Evolutionary conservation across 2,329 filamentous ascomycete genomes (phyloP).

Genomic region (Pseudodiploospora longispora): DNA sequence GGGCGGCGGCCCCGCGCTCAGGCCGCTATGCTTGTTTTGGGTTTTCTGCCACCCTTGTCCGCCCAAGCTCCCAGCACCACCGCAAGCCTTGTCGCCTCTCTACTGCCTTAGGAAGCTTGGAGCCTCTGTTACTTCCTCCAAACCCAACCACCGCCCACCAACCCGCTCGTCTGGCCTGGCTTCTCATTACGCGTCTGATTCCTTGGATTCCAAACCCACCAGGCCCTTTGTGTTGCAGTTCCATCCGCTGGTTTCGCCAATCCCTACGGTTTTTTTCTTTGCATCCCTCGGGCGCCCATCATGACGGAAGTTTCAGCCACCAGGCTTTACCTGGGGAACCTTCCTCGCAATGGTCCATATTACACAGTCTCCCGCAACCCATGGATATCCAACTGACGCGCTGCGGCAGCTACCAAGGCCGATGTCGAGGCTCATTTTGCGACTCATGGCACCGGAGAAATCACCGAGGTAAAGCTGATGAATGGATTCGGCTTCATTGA

Average conservation of each 20-base stretch:
- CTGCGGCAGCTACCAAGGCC: slow-evolving; percentile 77
- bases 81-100: slow-evolving; percentile 4
- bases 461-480: slow-evolving; percentile 99
- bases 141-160: not conserved
- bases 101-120: not conserved
- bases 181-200: not conserved
- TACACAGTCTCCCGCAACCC: slow-evolving; percentile 17
- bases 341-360: slow-evolving; percentile 80
- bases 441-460: slow-evolving; percentile 92
- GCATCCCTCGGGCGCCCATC: slow-evolving; percentile 24
- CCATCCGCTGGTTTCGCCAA: too few relatives aligned
- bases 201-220: not conserved
- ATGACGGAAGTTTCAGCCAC: slow-evolving; percentile 91
- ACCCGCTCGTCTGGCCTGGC: not conserved
- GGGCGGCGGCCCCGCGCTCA: not conserved
- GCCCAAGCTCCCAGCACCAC: slow-evolving; percentile 21
- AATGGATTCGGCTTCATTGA: slow-evolving; percentile 99
- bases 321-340: slow-evolving; percentile 93
- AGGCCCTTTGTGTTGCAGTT: too few relatives aligned
- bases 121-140: not conserved
- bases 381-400: slow-evolving; percentile 33
- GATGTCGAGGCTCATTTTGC: slow-evolving; percentile 95
- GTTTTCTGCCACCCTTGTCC: slow-evolving; percentile 17
- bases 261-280: too few relatives aligned
- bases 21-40: not conserved